Conservation (phyloP, 1,139 yeast species). For the Candida dubliniensis region DNA sequence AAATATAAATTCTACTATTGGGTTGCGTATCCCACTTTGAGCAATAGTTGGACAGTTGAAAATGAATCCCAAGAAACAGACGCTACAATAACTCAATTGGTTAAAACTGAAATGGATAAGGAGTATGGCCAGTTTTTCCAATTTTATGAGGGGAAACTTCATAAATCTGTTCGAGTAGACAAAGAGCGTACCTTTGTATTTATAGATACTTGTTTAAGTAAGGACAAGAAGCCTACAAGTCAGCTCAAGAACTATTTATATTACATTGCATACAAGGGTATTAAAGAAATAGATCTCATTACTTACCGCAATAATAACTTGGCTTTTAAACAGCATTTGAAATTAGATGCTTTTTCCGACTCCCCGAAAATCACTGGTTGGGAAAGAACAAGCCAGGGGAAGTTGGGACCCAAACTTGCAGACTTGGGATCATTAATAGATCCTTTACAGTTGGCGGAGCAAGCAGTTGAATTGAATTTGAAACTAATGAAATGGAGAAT, state of each 20-base stretch:
- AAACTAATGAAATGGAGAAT: constrained; percentile 97
- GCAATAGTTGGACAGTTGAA: constrained; percentile 39
- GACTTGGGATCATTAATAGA: constrained; percentile 79
- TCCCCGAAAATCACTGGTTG: constrained; percentile 67
- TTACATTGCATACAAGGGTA: constrained; percentile 46
- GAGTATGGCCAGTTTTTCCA: constrained; percentile 17
- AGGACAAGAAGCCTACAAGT: constrained; percentile 52
- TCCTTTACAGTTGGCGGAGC: constrained; percentile 80
- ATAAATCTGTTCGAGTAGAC: not conserved
- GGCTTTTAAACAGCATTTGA: constrained; percentile 26
- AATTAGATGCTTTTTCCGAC: constrained; percentile 9
- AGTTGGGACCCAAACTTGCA: constrained; percentile 77
- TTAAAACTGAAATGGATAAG: constrained; percentile 5
- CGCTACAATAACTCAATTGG: not conserved
- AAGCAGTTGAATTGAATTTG: constrained; percentile 86
- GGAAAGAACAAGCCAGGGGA: constrained; percentile 79
- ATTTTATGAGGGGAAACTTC: constrained; percentile 10
- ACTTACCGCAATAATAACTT: constrained; percentile 26
- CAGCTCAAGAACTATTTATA: constrained; percentile 66
- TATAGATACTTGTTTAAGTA: constrained; percentile 57
- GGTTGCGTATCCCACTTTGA: constrained; percentile 76
- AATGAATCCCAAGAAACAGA: constrained; percentile 7
- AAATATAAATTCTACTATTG: constrained; percentile 86
- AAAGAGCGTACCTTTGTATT: constrained; percentile 44
- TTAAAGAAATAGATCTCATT: constrained; percentile 39